Evolutionary conservation across 805 yeast genomes (phyloP), one percentile per base, ranked within the genome.

Genomic region (Wickerhamia fluorescens): DNA sequence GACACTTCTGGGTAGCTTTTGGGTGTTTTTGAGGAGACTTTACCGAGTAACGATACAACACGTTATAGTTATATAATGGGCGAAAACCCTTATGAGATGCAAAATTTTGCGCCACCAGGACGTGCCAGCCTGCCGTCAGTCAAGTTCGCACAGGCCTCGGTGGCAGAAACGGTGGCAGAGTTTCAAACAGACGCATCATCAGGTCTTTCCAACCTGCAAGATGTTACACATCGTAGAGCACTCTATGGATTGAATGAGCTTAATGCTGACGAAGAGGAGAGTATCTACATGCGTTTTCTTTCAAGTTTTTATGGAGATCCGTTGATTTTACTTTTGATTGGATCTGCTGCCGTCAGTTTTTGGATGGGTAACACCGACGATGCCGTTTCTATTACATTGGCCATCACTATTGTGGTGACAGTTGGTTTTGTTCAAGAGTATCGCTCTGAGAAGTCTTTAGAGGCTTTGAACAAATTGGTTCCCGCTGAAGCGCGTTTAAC

Each of bases 401-500:
- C 98, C 3, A 85, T 92, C 28, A 45, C 84, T 24, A 88, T 92
- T 42, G 99, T 92, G 18, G 96, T 92, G 8, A 75, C 92, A 1
- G 99, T 92, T 20, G 99, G 99, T 0, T 92, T 92, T 59, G 88
- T 92, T 18, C 99, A 92, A 59, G 99, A 92, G 55, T 88, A 88
- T 49, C 71, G 96, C 47, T 84, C 95, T 2, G 99, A 92, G 49
- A 82, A 92, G 63, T 84, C 96, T 4, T 63, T 92, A 34, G 94
- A 88, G 53, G 97, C 97, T 0, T 69, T 92, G 35, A 88, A 83
- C 53, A 82, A 83, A 49, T 69, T 92, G 43, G 96, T 92, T 6
- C 99, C 99, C 2, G 96, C 94, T n/a, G 86, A 82, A 50, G 94
- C 96, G 20, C 92, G 89, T 51, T 69, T 92, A 28, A 80, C 94